These are phyloP conservation scores for Calonectria pteridis DNA, from an alignment of 2,329 filamentous ascomycete genomes.

Conservation along the genomic window DNA sequence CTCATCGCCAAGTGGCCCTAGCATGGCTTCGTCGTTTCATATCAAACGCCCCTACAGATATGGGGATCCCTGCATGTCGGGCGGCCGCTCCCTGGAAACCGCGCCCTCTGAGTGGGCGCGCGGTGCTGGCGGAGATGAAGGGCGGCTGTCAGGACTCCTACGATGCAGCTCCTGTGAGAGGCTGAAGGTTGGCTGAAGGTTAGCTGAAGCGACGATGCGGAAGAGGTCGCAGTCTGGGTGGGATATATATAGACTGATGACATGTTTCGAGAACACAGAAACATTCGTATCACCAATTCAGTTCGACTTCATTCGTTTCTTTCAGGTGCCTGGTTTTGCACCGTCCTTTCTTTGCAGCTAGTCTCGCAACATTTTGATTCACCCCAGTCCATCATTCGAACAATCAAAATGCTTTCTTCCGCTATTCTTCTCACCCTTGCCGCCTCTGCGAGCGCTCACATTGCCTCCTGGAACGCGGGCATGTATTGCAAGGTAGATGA, in stretches of 20 bases:
- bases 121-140: conserved; percentile 37
- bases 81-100: conserved; percentile 37
- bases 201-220: conserved; percentile 2
- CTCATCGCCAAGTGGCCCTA: conserved; percentile 6
- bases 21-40: conserved; percentile 33
- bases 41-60: background rate
- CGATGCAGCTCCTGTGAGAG: conserved; percentile 1
- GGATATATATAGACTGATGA: conserved; percentile 8
- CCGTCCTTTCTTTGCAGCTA: conserved; percentile 33
- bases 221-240: background rate
- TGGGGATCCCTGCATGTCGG: conserved; percentile 18
- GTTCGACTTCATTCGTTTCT: conserved; percentile 31
- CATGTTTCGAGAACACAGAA: background rate
- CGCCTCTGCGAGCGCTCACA: conserved; percentile 40
- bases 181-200: too few relatives aligned
- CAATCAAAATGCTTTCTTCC: conserved; percentile 35
- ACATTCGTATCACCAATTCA: background rate
- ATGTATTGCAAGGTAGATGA: conserved; percentile 45
- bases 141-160: conserved; percentile 13
- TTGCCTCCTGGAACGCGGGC: conserved; percentile 45
- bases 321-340: conserved; percentile 37
- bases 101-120: conserved; percentile 4
- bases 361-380: conserved; percentile 16
- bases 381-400: conserved; percentile 7
- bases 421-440: conserved; percentile 36